Evolutionary conservation across 2,329 filamentous ascomycete genomes (phyloP).

Genomic region (Albifimbria verrucaria): DNA sequence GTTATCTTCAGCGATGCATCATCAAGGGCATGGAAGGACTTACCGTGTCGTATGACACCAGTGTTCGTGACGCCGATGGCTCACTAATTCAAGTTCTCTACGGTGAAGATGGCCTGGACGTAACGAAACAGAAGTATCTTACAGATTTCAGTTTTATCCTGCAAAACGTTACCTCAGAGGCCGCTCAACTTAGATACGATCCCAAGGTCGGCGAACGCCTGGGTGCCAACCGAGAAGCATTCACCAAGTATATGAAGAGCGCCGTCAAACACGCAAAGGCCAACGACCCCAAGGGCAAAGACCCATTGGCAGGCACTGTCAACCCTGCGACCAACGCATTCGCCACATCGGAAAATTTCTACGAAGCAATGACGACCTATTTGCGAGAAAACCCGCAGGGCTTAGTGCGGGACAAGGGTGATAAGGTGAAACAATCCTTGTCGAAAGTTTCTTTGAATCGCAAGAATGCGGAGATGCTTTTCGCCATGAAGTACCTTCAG

Average conservation of each 20-base stretch:
- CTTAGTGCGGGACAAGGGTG: constrained; percentile 46
- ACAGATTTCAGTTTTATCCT: constrained; percentile 87
- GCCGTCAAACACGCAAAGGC: constrained; percentile 69
- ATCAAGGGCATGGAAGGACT: constrained; percentile 99
- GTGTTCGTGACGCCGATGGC: constrained; percentile 90
- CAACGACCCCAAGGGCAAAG: constrained; percentile 55
- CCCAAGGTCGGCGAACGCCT: constrained; percentile 43
- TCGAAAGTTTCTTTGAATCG: constrained; percentile 47
- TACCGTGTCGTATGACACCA: constrained; percentile 87
- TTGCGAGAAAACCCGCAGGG: constrained; percentile 71
- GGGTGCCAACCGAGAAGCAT: constrained; percentile 52
- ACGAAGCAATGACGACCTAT: constrained; percentile 68
- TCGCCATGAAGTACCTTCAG: constrained; percentile 89
- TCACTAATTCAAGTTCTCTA: constrained; percentile 93
- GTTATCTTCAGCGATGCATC: constrained; percentile 92
- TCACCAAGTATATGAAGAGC: constrained; percentile 77
- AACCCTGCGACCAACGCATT: constrained; percentile 77
- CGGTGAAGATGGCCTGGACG: constrained; percentile 92
- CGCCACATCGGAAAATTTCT: constrained; percentile 87
- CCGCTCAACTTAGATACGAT: constrained; percentile 70
- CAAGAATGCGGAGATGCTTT: constrained; percentile 77
- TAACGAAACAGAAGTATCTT: constrained; percentile 90
- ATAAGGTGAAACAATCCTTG: constrained; percentile 22
- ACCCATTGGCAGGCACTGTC: constrained; percentile 71
- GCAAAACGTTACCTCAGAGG: constrained; percentile 78